Evolutionary conservation across 2,329 filamentous ascomycete genomes (phyloP), one percentile per base, ranked within the genome.

Genomic region (Sordariomycetes sp.): DNA sequence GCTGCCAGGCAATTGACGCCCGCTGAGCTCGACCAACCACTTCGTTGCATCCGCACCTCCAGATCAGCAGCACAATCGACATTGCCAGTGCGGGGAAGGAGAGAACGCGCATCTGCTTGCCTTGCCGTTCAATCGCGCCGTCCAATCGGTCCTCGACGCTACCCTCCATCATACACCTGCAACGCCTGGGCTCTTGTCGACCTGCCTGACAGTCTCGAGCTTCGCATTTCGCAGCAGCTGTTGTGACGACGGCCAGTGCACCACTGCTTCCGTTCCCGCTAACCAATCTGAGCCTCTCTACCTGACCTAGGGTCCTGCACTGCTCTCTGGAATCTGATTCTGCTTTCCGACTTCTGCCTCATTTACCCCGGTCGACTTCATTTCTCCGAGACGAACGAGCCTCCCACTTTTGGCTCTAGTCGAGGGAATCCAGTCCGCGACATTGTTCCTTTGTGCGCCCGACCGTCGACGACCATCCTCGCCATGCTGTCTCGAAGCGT

Each of bases 401-500:
- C 31, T 23, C n/a, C n/a, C n/a, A n/a, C n/a, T 27, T 21, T 30
- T 21, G 30, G 27, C 29, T 20, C 21, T 32, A 8, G 8, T 34
- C 6, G 15, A 34, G 26, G 24, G 33, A 17, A 32, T 23, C 25
- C 21, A 16, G 21, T 11, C 19, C 10, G 21, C 21, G 15, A 33
- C 17, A 7, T 9, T 28, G 11, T 15, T 17, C 9, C 18, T 28
- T n/a, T 17, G 6, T 28, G 8, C 26, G 18, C 18, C 29, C 16
- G 16, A 20, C 8, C 29, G 9, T 18, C 18, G 8, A 19, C 35
- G 37, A 39, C 37, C 47, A 47, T 52, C 40, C 49, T 57, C 49
- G 52, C 41, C 40, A 73, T 72, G 70, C 54, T 72, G 46, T 62
- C 63, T 42, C 63, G 60, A 49, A 67, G 68, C 50, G 54, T 77